Conservation (phyloP, 768 basidiomycete species). For the Rhodotorula kratochvilovae region DNA sequence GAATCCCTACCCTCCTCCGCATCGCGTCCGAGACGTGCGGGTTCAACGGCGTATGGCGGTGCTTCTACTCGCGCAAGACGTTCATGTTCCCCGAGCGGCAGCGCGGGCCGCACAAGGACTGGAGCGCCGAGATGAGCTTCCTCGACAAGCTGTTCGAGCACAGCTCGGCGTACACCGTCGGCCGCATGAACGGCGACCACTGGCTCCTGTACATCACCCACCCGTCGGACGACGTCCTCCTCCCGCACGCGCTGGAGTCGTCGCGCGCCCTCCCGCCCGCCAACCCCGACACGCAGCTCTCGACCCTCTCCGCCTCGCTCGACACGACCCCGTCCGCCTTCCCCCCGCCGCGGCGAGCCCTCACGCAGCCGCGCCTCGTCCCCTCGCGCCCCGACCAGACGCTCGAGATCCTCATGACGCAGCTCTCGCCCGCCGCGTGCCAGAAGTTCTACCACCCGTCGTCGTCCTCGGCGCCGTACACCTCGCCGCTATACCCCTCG, state of each 20-base stretch:
- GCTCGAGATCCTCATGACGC: constrained; percentile 96
- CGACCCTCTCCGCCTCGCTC: constrained; percentile 38
- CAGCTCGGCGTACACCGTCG: constrained; percentile 91
- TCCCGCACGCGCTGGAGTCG: constrained; percentile 37
- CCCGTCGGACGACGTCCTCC: constrained; percentile 52
- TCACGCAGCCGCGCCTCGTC: background rate
- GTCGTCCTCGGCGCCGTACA: constrained; percentile 38
- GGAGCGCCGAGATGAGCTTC: constrained; percentile 87
- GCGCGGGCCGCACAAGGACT: constrained; percentile 82
- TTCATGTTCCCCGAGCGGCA: constrained; percentile 99
- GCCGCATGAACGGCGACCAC: constrained; percentile 96
- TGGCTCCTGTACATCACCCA: constrained; percentile 92
- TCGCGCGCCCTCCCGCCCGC: constrained; percentile 37
- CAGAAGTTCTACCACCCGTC: constrained; percentile 65
- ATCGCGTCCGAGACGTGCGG: constrained; percentile 61
- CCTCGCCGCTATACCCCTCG: constrained; percentile 17
- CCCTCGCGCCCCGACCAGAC: constrained; percentile 67
- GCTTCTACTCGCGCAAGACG: constrained; percentile 96
- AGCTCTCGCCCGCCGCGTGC: constrained; percentile 70
- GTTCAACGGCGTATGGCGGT: constrained; percentile 66
- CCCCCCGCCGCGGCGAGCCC: constrained; percentile 6
- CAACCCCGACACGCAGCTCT: constrained; percentile 35
- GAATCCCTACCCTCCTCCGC: constrained; percentile 87
- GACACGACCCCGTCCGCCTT: constrained; percentile 29
- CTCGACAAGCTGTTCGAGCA: constrained; percentile 75